Evolutionary conservation across 202 grass and related monocot genomes (phyloP).

Genomic region (Elaeis oleifera): DNA sequence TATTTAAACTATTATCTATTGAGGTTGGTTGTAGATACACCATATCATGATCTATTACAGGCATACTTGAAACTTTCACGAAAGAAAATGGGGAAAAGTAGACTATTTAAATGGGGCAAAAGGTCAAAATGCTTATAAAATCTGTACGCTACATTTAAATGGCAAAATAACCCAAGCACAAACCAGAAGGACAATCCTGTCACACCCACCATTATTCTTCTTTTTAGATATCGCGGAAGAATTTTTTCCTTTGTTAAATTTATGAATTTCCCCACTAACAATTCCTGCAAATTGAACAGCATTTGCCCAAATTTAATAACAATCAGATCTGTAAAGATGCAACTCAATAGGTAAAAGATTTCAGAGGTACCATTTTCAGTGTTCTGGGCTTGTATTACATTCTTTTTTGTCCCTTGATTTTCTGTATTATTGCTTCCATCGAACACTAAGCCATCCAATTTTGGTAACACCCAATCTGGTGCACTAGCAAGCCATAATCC

Average conservation of each 20-base stretch:
- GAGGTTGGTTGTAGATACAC: too few relatives aligned
- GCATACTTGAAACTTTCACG: too few relatives aligned
- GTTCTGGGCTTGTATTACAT: background rate
- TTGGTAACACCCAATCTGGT: slow-evolving; percentile 28
- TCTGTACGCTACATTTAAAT: too few relatives aligned
- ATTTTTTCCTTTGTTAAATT: slow-evolving; percentile 20
- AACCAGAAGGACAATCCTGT: background rate
- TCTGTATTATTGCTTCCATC: slow-evolving; percentile 6
- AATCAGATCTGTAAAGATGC: background rate
- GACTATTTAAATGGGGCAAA: too few relatives aligned
- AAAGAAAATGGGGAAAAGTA: too few relatives aligned
- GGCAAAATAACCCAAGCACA: too few relatives aligned
- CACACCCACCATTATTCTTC: slow-evolving; percentile 28
- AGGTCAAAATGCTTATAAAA: too few relatives aligned
- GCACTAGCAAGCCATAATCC: slow-evolving; percentile 49
- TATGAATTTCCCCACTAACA: background rate
- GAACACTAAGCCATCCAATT: slow-evolving; percentile 52
- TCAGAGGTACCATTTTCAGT: slow-evolving; percentile 17
- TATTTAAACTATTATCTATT: too few relatives aligned
- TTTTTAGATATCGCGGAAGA: slow-evolving; percentile 10
- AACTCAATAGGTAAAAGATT: background rate
- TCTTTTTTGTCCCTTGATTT: slow-evolving; percentile 3
- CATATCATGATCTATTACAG: too few relatives aligned
- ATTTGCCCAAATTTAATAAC: background rate
- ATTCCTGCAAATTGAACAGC: slow-evolving; percentile 11